These are phyloP conservation scores for Lanmaoa pseudosensibilis DNA, from an alignment of 768 basidiomycete genomes.

Conservation along the genomic window DNA sequence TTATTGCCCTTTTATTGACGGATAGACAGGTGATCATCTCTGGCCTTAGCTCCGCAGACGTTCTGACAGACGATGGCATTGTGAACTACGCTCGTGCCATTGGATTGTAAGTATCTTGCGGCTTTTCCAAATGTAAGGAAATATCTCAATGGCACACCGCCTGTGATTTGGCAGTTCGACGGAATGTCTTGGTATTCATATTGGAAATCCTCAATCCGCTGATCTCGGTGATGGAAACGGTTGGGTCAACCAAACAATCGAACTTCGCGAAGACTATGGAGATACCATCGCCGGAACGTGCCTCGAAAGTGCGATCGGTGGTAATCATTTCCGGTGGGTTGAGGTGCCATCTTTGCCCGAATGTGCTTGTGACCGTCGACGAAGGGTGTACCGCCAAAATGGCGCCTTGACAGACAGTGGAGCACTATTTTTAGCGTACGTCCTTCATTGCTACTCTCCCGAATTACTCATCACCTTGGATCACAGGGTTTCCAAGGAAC, in stretches of 20 bases:
- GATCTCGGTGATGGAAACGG: constrained; percentile 50
- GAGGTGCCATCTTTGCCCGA: background rate
- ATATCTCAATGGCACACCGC: constrained; percentile 8
- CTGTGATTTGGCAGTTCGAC: constrained; percentile 26
- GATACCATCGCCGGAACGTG: constrained; percentile 39
- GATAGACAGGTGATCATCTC: constrained; percentile 56
- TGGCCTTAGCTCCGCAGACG: constrained; percentile 53
- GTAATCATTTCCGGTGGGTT: constrained; percentile 46
- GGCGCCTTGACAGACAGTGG: constrained; percentile 48
- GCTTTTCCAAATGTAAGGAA: background rate
- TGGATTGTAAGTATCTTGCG: constrained; percentile 50
- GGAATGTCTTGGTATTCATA: constrained; percentile 40
- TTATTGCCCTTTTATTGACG: background rate
- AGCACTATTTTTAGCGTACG: constrained; percentile 59
- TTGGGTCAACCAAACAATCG: constrained; percentile 42
- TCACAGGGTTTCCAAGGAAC: constrained; percentile 47
- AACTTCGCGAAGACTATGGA: constrained; percentile 45
- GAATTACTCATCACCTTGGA: background rate
- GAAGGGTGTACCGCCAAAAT: constrained; percentile 55
- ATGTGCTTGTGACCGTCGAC: background rate
- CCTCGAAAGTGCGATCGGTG: constrained; percentile 43
- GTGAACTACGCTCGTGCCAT: constrained; percentile 58
- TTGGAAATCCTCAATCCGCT: constrained; percentile 38
- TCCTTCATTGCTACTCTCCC: background rate
- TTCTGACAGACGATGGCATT: constrained; percentile 56